Evolutionary conservation across 106 monocot species (phyloP), one percentile per base, ranked within the genome.

Genomic region (Amphibolis antarctica): DNA sequence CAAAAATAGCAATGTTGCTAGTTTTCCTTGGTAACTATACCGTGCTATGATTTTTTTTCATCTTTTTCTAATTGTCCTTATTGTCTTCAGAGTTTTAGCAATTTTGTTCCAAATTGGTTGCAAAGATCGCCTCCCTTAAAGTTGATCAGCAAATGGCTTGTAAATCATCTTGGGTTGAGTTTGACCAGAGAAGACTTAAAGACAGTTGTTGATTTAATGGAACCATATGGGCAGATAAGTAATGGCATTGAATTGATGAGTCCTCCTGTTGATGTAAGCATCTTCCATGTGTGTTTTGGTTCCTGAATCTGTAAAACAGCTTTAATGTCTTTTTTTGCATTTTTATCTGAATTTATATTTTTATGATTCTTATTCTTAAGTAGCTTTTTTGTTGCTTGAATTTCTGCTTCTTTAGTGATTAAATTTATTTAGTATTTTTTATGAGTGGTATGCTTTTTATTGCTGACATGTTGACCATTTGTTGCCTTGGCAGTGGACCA

Each of bases 141-240:
- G 60, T 66, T 46, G 25, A 54, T 90, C 21, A 86, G 80, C 65
- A 80, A 44, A 66, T 59, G 56, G 61, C 27, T 90, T 1, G 78
- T 83, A 49, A 76, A 81, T 74, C 90, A 90, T 86, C 83, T 90
- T 62, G 85, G 90, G 4, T 67, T 90, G 73, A 68, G 62, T 55
- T 69, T 90, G 65, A 78, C 71, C 22, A 83, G 46, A 72, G 85
- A 90, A 71, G 90, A 90, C 59, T 53, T 90, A 65, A 70, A 86
- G 68, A 76, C 82, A 42, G 90, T 90, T 42, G 83, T 90, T 60
- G 85, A 85, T 71, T 59, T 90, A 63, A 90, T 90, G 90, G 90
- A 90, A 63, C 90, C 90, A 18, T 90, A 90, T 74, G 90, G 90
- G 36, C 85, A 85, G 50, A 85, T 90, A 62, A 85, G 83, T 72